Conservation (phyloP, 2,329 filamentous ascomycete genomes). For the Cercospora brassicicola region DNA sequence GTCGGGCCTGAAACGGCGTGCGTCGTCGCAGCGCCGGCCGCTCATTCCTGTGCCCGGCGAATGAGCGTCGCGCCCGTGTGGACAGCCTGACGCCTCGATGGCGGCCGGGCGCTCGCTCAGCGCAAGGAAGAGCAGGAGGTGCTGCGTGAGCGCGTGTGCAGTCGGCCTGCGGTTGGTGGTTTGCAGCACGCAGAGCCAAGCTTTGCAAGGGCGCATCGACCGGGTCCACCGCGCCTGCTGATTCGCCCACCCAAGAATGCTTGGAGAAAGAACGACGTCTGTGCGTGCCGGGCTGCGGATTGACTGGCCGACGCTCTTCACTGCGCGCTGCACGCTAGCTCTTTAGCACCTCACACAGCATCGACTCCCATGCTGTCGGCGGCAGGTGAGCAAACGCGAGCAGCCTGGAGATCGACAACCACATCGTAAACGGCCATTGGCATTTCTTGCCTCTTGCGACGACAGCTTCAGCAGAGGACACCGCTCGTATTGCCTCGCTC, state of each 20-base stretch:
- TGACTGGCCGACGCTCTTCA: conserved; percentile 14
- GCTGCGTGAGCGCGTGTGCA: neutral
- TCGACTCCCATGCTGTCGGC: conserved; percentile 9
- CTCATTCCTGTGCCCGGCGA: conserved; percentile 19
- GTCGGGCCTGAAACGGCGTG: conserved; percentile 12
- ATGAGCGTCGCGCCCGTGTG: conserved; percentile 12
- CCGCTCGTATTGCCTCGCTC: neutral
- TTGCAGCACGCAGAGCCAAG: conserved; percentile 7
- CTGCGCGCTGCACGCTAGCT: conserved; percentile 20
- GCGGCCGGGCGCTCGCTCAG: conserved; percentile 8
- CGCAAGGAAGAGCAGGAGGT: conserved; percentile 14
- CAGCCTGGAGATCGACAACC: neutral
- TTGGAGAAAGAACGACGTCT: neutral
- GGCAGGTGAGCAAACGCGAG: neutral
- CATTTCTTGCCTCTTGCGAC: neutral
- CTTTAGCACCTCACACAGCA: conserved; percentile 11
- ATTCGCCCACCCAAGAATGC: conserved; percentile 4
- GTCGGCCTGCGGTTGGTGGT: neutral
- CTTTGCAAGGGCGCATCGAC: conserved; percentile 1
- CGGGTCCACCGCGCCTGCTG: neutral
- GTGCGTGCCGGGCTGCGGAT: neutral
- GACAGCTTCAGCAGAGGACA: neutral
- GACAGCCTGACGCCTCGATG: neutral
- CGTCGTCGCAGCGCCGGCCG: conserved; percentile 7
- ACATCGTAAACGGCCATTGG: neutral